Base-by-base conservation (phyloP, 129 eudicot species). In the Tanacetum coccineum region DNA sequence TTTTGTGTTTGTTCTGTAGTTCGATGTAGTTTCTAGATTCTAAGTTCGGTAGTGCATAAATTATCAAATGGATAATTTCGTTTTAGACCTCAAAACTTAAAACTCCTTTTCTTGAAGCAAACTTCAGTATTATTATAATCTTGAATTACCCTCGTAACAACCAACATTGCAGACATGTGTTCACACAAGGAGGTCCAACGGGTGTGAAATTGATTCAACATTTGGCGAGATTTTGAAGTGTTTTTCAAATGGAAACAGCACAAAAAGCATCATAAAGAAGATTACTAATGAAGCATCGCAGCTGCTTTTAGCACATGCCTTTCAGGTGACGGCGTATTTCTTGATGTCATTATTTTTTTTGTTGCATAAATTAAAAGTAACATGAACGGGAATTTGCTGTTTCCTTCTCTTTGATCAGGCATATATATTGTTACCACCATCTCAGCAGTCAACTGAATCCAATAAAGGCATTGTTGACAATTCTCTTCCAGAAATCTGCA, bases 271-370 rank as follows among this genome's bases (percentile, higher is more conserved):
- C 18, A 63, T 68, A 15, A 93, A 86, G 78, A 93, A 88, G 81
- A 76, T 93, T 25, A 72, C 82, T 47, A 36, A 74, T 30, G 89
- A 89, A 72, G 90, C 74, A 32, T 80, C 83, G 63, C 95, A 88
- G 30, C 66, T 82, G 78, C 92, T 93, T 47, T 48, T 93, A 70
- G 92, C 96, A 15, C 90, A 88, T 82, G 98, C 84, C 80, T 89
- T 93, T 79, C 89, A 86, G 96, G 98, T 93, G 80, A 77, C 4
- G 36, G 22, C 66, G 17, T 6, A 12, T n/a, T 49, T 39, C 26
- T 9, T 68, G 18, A 21, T 19, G 40, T 5, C 14, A 54, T 25
- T 10, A 25, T 25, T 11, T 49, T 1, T 7, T 52, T n/a, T 2
- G 40, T 61, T 3, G 13, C 19, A 40, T 50, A 19, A 51, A 59